Conservation (phyloP, 345 rosid species). For the Clausena lansium region DNA sequence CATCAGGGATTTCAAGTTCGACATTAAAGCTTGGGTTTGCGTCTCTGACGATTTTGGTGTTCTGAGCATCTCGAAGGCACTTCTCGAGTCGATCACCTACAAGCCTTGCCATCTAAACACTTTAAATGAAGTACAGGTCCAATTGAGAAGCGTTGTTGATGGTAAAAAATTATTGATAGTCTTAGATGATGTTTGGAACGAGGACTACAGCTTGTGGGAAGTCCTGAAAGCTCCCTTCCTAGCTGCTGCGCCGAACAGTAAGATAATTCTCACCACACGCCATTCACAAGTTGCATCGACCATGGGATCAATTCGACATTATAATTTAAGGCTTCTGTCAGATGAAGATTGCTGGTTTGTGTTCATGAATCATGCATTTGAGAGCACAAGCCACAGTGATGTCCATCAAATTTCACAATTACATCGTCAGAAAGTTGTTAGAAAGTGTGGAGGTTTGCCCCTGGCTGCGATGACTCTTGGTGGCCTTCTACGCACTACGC, state of each 20-base stretch:
- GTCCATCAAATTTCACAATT: not conserved
- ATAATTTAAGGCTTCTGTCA: constrained; percentile 1
- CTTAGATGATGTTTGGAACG: not conserved
- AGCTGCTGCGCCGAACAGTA: not conserved
- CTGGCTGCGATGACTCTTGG: constrained; percentile 21
- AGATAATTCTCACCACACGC: not conserved
- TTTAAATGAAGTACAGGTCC: not conserved
- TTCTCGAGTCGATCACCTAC: not conserved
- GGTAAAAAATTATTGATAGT: not conserved
- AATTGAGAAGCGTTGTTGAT: not conserved
- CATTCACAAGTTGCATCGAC: not conserved
- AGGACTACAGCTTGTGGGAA: not conserved
- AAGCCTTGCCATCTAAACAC: not conserved
- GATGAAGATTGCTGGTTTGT: constrained; percentile 17
- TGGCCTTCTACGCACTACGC: constrained; percentile 9
- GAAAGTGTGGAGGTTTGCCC: constrained; percentile 18
- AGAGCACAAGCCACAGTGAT: too few relatives aligned
- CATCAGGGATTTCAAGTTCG: not conserved
- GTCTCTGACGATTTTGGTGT: not conserved
- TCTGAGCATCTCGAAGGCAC: not conserved
- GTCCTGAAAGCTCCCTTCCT: not conserved
- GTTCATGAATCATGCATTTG: constrained; percentile 5
- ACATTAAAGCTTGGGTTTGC: not conserved
- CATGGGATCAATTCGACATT: not conserved
- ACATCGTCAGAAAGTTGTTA: not conserved